Base-by-base conservation (phyloP, 768 basidiomycete species). In the Crucibulum laeve region DNA sequence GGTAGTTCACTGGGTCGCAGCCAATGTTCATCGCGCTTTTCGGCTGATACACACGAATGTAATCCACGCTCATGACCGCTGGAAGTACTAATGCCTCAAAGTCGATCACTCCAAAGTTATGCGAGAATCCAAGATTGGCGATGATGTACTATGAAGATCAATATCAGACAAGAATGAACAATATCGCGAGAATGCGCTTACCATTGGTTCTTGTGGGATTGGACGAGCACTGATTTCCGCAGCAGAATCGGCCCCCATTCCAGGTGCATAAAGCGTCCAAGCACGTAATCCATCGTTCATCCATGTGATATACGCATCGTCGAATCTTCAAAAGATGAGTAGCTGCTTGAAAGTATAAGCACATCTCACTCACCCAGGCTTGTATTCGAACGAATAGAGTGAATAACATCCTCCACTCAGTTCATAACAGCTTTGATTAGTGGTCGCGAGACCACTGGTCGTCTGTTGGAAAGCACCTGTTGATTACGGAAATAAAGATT, bases 181-280 rank as follows among this genome's bases (percentile, higher is more conserved):
- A 5, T 38, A 37, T 25, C 13, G 17, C 25, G 15, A 34, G 10
- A 38, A 28, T 28, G 6, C 21, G 33, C 58, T 23, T 52, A 80
- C 80, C 80, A 87, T 82, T 0, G 86, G 86, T 50, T 87, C 86
- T 49, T 73, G 65, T 0, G 82, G 66, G 28, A 88, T 67, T 3
- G 72, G 68, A n/a, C 86, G 65, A 7, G 69, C 60, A 4, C 67
- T 55, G 30, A 87, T 79, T 43, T 80, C 71, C 0, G 69, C 69
- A 14, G 55, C 52, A 11, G 66, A 19, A 59, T 88, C 78, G 0
- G 74, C 51, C 0, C 56, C 78, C 38, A 85, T 37, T 4, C 73
- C 85, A 10, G 62, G 62, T 3, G 64, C 65, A 39, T 67, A 62
- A 36, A 85, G 46, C 5, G 80, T 82, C 84, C 82, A 85, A 5